A percentile compares a stretch with the other conserved stretches of the same genome.
Conservation (phyloP, 805 yeast species). For the Schwanniomyces yamadae region DNA sequence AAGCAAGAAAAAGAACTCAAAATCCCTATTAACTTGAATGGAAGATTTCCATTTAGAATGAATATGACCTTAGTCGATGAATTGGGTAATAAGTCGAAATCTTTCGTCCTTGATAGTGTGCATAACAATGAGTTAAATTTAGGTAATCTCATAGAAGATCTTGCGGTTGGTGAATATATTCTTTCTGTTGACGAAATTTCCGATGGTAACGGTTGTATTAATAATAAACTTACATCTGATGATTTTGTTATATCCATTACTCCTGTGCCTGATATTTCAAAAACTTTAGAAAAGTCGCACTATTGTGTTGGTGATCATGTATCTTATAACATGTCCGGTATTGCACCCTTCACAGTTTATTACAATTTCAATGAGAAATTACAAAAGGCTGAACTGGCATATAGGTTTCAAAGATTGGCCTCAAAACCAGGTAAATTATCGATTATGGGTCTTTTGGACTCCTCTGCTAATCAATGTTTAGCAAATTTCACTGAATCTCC, state of each 20-base stretch:
- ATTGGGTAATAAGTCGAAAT: conserved; percentile 52
- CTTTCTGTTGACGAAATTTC: conserved; percentile 55
- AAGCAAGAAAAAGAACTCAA: conserved; percentile 23
- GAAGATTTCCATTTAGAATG: conserved; percentile 61
- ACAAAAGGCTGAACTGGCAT: conserved; percentile 54
- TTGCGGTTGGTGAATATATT: conserved; percentile 67
- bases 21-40: conserved; percentile 55
- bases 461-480: conserved; percentile 66
- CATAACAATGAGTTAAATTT: conserved; percentile 18
- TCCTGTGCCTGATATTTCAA: conserved; percentile 68
- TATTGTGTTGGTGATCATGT: conserved; percentile 94
- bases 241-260: conserved; percentile 60
- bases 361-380: conserved; percentile 68
- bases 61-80: conserved; percentile 61
- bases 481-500: conserved; percentile 51
- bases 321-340: conserved; percentile 70
- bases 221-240: conserved; percentile 40
- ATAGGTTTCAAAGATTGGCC: conserved; percentile 63
- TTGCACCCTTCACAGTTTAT: conserved; percentile 72
- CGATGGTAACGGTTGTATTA: conserved; percentile 71
- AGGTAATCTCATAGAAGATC: conserved; percentile 24
- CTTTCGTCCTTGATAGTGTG: conserved; percentile 45
- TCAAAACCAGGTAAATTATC: conserved; percentile 76
- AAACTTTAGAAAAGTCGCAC: conserved; percentile 31
- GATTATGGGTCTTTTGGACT: conserved; percentile 69